Base-by-base conservation (phyloP, 139 green algal species). In the Tetraselmis striata region DNA sequence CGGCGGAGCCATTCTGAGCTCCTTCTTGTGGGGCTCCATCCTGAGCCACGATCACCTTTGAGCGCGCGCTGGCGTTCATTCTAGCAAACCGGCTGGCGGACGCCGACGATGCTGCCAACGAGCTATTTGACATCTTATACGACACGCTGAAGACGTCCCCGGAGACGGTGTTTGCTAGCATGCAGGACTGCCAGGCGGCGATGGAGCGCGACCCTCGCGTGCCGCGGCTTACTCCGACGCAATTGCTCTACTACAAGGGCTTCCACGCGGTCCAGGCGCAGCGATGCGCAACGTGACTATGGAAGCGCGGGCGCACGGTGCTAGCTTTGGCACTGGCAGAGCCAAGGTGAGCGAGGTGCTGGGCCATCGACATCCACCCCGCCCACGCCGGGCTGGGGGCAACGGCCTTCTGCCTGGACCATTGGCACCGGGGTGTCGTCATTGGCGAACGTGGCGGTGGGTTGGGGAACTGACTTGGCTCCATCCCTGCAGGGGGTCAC, bases 301-400 rank as follows among this genome's bases (percentile, higher is more conserved):
- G 95, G 95, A 75, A 86, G 0, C 75, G 85, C 0, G 93, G 94
- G 0, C 91, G 95, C 81, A 85, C 79, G 5, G 87, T 95, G n/a
- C 92, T 98, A 88, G 95, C 96, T 0, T 32, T 93, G 1, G 91
- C 90, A 1, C 84, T 98, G 80, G 93, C n/a, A n/a, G 96, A 88
- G 88, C 78, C 78, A 79, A 89, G 27, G 83, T 89, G 67, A 93
- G 84, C 59, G 91, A 97, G 87, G 90, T 96, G 28, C 93, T 98
- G 82, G n/a, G 92, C 88, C 0, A 92, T 98, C 31, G 96, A 99
- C 90, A 96, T 99, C 75, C 96, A 99, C 85, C 96, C 96, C 1
- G 95, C 90, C n/a, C n/a, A n/a, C 0, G 96, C 97, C 1, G 81
- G 86, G n/a, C 93, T 99, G n/a, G 97, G 97, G 2, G 86, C n/a